Evolutionary conservation across 305 asterid genomes (phyloP).

Genomic region (Ajuga reptans): DNA sequence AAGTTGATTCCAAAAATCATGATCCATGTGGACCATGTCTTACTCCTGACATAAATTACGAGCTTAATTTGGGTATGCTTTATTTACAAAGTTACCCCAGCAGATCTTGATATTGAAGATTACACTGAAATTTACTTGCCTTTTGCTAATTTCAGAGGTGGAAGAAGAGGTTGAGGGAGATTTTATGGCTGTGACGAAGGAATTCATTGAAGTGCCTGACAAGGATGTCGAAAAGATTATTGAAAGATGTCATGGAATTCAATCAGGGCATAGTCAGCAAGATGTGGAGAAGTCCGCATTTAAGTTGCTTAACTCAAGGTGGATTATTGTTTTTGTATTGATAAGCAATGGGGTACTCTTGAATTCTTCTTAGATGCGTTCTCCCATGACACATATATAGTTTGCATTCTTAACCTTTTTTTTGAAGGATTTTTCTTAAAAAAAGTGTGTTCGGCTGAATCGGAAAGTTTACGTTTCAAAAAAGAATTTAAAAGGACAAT

Average conservation of each 20-base stretch:
- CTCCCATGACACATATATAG: background rate
- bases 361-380: background rate
- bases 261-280: conserved; percentile 27
- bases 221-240: conserved; percentile 20
- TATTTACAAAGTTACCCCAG: background rate
- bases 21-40: conserved; percentile 19
- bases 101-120: background rate
- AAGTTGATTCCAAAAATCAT: conserved; percentile 18
- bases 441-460: background rate
- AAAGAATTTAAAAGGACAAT: background rate
- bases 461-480: background rate
- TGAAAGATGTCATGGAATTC: conserved; percentile 13
- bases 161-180: conserved; percentile 37
- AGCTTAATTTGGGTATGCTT: conserved; percentile 32
- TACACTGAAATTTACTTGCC: background rate
- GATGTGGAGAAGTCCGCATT: conserved; percentile 55
- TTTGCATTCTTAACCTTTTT: background rate
- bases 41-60: conserved; percentile 18
- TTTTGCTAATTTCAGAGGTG: conserved; percentile 29
- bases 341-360: background rate
- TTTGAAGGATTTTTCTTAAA: background rate
- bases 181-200: conserved; percentile 23
- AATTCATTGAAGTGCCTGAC: conserved; percentile 27
- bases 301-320: conserved; percentile 70
- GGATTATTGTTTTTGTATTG: conserved; percentile 13